Evolutionary conservation across 2,329 filamentous ascomycete species (phyloP).

Genomic region (Exserohilum turcica): DNA sequence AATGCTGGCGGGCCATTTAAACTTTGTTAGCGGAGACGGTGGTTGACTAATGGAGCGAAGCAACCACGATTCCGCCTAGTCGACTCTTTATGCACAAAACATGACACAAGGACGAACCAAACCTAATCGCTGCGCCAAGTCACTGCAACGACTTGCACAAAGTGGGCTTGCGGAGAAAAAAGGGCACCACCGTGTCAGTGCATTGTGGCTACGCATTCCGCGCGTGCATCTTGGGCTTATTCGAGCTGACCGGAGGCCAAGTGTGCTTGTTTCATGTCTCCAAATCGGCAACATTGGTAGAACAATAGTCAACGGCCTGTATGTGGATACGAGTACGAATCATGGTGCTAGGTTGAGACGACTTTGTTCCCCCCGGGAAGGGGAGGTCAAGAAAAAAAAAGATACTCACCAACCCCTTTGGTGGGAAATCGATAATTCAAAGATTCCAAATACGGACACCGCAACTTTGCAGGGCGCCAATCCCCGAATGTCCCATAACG

Average conservation of each 20-base stretch:
- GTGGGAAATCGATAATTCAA: constrained; percentile 18
- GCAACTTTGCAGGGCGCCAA: background rate
- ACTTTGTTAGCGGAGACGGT: constrained; percentile 23
- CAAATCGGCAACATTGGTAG: constrained; percentile 1
- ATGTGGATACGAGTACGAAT: constrained; percentile 1
- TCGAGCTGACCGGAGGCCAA: constrained; percentile 7
- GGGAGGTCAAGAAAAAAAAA: constrained; percentile 20
- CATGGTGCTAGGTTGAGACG: constrained; percentile 12
- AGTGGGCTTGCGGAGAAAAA: constrained; percentile 5
- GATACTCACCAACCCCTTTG: too few relatives aligned
- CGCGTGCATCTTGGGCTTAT: constrained; percentile 8
- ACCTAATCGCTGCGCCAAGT: constrained; percentile 14
- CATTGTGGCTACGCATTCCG: constrained; percentile 6
- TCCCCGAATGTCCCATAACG: background rate
- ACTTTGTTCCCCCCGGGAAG: too few relatives aligned
- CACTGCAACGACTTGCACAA: constrained; percentile 15
- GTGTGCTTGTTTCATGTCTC: constrained; percentile 8
- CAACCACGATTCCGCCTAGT: constrained; percentile 14
- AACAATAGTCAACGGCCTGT: constrained; percentile 11
- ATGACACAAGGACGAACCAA: constrained; percentile 22
- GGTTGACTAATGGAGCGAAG: constrained; percentile 22
- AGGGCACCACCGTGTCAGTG: constrained; percentile 3
- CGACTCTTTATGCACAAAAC: constrained; percentile 26
- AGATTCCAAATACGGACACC: constrained; percentile 17
- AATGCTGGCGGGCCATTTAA: constrained; percentile 15